phyloP scores from a whole-genome alignment of 2,329 filamentous ascomycete genomes.

The Aspergillus spinulosporus region DNA sequence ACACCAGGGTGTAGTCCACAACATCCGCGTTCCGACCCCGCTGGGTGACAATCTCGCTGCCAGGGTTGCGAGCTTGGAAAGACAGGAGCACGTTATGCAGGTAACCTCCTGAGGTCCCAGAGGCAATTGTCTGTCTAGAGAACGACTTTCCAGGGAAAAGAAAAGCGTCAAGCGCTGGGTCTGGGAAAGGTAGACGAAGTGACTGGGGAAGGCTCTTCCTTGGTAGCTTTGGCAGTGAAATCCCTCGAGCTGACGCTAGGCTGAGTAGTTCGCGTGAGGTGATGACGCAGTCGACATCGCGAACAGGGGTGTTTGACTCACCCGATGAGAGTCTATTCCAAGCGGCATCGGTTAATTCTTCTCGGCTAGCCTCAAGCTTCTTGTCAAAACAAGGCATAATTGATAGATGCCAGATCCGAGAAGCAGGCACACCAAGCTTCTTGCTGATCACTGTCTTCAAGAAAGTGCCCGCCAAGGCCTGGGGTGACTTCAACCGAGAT shows the following conservation, averaged over 20 bases:
- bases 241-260: conserved; percentile 75
- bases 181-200: conserved; percentile 66
- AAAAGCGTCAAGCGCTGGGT: conserved; percentile 68
- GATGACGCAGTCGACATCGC: conserved; percentile 97
- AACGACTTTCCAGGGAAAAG: conserved; percentile 62
- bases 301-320: conserved; percentile 53
- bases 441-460: conserved; percentile 82
- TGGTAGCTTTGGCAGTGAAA: conserved; percentile 74
- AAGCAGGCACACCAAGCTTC: conserved; percentile 68
- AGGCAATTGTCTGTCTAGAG: conserved; percentile 50
- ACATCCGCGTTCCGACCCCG: conserved; percentile 89
- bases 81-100: conserved; percentile 79
- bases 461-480: conserved; percentile 85
- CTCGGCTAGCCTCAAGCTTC: conserved; percentile 91
- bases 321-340: conserved; percentile 56
- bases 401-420: conserved; percentile 88
- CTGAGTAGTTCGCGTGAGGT: conserved; percentile 93
- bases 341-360: conserved; percentile 79
- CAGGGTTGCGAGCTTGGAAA: conserved; percentile 68
- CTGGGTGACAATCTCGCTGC: conserved; percentile 67
- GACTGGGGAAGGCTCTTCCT: conserved; percentile 53
- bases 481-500: conserved; percentile 87
- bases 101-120: conserved; percentile 85
- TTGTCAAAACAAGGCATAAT: conserved; percentile 99
- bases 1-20: conserved; percentile 73